Conservation (phyloP, 805 yeast species). For the Candida xyloterini region DNA sequence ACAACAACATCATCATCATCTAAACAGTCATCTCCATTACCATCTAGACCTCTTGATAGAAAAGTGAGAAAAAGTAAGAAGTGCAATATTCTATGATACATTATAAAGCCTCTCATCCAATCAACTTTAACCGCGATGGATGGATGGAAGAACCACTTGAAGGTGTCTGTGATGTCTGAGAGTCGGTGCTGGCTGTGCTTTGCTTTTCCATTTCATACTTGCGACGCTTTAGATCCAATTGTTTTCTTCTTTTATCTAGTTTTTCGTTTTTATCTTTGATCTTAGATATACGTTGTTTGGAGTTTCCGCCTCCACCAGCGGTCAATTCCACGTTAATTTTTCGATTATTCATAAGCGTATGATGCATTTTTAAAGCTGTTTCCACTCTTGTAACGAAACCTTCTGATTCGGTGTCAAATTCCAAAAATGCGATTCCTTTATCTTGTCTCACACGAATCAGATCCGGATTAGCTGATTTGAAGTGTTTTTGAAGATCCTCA, state of each 20-base stretch:
- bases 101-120: slow-evolving; percentile 29
- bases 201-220: slow-evolving; percentile 44
- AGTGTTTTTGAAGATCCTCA: slow-evolving; percentile 64
- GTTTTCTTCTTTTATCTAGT: slow-evolving; percentile 59
- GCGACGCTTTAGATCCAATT: slow-evolving; percentile 38
- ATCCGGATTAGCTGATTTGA: slow-evolving; percentile 71
- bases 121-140: slow-evolving; percentile 62
- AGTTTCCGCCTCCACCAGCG: slow-evolving; percentile 97
- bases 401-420: slow-evolving; percentile 56
- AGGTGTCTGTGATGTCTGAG: too few relatives aligned
- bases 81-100: slow-evolving; percentile 42
- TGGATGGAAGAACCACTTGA: slow-evolving; percentile 41
- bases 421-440: slow-evolving; percentile 90
- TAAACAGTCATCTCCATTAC: slow-evolving; percentile 1
- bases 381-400: slow-evolving; percentile 81
- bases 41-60: slow-evolving; percentile 8
- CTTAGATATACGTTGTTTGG: slow-evolving; percentile 62
- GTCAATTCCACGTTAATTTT: slow-evolving; percentile 94
- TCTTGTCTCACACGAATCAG: slow-evolving; percentile 74
- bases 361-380: slow-evolving; percentile 80
- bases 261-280: slow-evolving; percentile 76
- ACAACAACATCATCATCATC: slow-evolving; percentile 2
- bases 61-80: slow-evolving; percentile 44
- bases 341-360: slow-evolving; percentile 61
- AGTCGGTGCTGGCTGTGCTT: slow-evolving; percentile 3